Conservation (phyloP, 78 protist genomes). For the Chrysochromulina parva region DNA sequence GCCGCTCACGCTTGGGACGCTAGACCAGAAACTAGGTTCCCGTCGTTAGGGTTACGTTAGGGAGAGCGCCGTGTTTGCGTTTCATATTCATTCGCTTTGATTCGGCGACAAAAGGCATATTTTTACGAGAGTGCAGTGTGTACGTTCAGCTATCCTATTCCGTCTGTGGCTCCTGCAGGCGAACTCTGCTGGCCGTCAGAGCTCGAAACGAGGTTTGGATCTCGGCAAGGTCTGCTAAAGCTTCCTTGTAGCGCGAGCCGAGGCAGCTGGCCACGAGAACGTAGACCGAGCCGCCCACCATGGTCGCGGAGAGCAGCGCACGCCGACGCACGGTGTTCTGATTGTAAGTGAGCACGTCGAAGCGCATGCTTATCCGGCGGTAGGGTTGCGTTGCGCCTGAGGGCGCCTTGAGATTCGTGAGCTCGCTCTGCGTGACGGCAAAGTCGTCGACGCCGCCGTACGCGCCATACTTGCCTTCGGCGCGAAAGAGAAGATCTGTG, state of each 20-base stretch:
- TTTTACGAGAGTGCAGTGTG: no score
- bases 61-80: no score
- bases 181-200: neutral
- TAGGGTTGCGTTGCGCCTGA: neutral
- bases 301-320: neutral
- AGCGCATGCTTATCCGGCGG: neutral
- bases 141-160: no score
- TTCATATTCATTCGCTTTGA: no score
- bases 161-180: no score
- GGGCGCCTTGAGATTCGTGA: neutral
- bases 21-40: no score
- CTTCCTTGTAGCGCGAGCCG: neutral
- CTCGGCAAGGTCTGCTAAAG: neutral
- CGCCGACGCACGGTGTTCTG: neutral
- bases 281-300: neutral
- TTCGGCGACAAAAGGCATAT: no score
- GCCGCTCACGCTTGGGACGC: no score
- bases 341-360: neutral
- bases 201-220: neutral
- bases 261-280: neutral
- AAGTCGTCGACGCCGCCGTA: neutral
- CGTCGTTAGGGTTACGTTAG: no score
- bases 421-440: no score
- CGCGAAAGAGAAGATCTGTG: neutral
- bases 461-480: neutral